Percentiles rank a stretch among this genome's conserved stretches.
Conservation (phyloP, 306 rosid species). For the Medicago lupulina region DNA sequence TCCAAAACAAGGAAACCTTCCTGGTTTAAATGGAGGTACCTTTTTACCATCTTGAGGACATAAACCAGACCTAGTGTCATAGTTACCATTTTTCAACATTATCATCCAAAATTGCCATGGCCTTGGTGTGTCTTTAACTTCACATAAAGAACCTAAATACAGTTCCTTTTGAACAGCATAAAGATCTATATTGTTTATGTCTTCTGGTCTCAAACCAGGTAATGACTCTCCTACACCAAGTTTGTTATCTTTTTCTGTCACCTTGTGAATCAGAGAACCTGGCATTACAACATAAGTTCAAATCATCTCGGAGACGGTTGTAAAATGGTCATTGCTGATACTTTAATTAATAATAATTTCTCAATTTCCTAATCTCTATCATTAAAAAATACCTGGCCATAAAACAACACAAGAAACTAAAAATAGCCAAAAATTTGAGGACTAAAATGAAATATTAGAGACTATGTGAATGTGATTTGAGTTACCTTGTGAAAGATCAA, state of each 20-base stretch:
- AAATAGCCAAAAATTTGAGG: not conserved
- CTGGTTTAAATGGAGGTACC: conserved; percentile 58
- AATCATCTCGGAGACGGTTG: too few species aligned
- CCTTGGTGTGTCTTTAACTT: conserved; percentile 59
- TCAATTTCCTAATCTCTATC: too few species aligned
- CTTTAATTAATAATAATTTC: too few species aligned
- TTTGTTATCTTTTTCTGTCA: conserved; percentile 56
- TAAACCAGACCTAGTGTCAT: conserved; percentile 61
- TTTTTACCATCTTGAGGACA: conserved; percentile 72
- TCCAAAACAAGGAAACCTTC: conserved; percentile 78
- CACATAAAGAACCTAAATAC: conserved; percentile 70
- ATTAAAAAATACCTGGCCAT: conserved; percentile 40
- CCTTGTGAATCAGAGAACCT: conserved; percentile 49
- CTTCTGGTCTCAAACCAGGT: conserved; percentile 44
- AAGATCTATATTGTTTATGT: conserved; percentile 55
- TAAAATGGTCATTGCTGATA: too few species aligned
- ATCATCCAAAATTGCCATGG: conserved; percentile 96
- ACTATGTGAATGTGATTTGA: conserved; percentile 10
- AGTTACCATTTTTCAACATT: conserved; percentile 88
- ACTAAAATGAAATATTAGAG: not conserved
- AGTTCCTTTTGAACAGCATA: conserved; percentile 75
- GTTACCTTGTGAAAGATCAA: conserved; percentile 67
- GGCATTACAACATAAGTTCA: too few species aligned
- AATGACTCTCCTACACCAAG: conserved; percentile 69
- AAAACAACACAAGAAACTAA: conserved; percentile 6